Base-by-base conservation (phyloP, 768 basidiomycete species). In the Plicaturopsis crispa region DNA sequence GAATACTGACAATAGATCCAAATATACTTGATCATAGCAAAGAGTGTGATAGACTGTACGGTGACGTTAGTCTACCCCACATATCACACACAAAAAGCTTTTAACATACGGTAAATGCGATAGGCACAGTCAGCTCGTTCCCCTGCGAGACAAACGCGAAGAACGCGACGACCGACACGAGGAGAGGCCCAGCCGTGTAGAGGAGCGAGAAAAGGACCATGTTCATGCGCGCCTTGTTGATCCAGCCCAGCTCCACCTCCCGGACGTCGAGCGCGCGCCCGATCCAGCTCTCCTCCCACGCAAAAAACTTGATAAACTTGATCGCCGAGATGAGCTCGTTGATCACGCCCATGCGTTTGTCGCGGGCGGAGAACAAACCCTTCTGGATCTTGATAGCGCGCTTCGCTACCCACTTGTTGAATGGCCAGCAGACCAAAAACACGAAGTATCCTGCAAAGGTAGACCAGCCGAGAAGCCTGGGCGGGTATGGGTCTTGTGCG, bases 101-200 rank as follows among this genome's bases (percentile, higher is more conserved):
- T 16, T 19, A 19, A 63, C 75, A 24, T 31, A 81, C 81, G 31
- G 92, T 94, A 53, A 94, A 94, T 0, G 93, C 92, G 13, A 78
- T 70, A 6, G 82, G 69, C 35, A 92, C 69, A 0, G 87, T 84
- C 33, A 98, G 56, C 53, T 85, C 63, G 33, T 88, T 73, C 1
- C 85, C 84, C 46, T 72, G 75, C 45, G 76, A 60, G 19, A 92
- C 76, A 44, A 76, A 90, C 14, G 67, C 69, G 49, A 77, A 68
- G 70, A 94, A 94, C 2, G 84, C 79, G 12, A 85, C 70, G 40
- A 91, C 70, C 1, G 87, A 88, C 13, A 94, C 77, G 10, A 85
- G 55, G 34, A 90, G 80, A 0, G 91, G 91, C 0, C 85, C 84
- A 6, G 69, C 65, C 2, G 67, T 72, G 85, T 86, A 94, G 7